Conservation (phyloP, 192 early-diverging fungal species). For the Coemansia sp. region DNA sequence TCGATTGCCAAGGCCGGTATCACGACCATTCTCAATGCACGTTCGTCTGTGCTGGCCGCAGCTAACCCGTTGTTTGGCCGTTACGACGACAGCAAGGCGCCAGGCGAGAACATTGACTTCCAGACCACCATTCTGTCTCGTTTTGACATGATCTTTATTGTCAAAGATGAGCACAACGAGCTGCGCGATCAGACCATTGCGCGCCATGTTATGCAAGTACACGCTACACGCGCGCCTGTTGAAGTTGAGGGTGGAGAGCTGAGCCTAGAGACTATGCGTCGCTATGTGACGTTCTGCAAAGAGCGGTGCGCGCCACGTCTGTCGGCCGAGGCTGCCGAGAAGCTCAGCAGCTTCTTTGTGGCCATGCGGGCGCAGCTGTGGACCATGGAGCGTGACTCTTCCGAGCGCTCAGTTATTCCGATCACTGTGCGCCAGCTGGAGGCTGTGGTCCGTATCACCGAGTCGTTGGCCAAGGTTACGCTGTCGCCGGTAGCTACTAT, state of each 20-base stretch:
- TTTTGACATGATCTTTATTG: slow-evolving; percentile 99
- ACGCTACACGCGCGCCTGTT: slow-evolving; percentile 73
- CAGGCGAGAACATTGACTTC: slow-evolving; percentile 99
- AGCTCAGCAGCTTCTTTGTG: slow-evolving; percentile 92
- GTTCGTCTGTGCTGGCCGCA: slow-evolving; percentile 95
- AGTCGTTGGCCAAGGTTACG: slow-evolving; percentile 94
- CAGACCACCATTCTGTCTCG: slow-evolving; percentile 99
- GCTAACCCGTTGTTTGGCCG: slow-evolving; percentile 98
- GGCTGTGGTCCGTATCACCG: slow-evolving; percentile 97
- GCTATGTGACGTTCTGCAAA: slow-evolving; percentile 96
- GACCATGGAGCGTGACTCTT: slow-evolving; percentile 68
- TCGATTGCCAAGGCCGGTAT: slow-evolving; percentile 99
- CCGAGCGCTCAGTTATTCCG: slow-evolving; percentile 81
- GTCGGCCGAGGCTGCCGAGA: slow-evolving; percentile 82
- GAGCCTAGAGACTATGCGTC: slow-evolving; percentile 91
- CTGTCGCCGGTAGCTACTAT: slow-evolving; percentile 81
- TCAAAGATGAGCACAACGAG: slow-evolving; percentile 96
- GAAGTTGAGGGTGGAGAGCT: slow-evolving; percentile 76
- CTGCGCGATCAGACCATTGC: slow-evolving; percentile 89
- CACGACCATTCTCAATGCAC: slow-evolving; percentile 96
- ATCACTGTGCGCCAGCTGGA: slow-evolving; percentile 97
- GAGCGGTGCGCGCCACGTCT: slow-evolving; percentile 91
- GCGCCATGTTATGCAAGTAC: slow-evolving; percentile 91
- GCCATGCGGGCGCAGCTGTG: slow-evolving; percentile 83
- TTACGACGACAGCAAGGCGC: slow-evolving; percentile 97